Evolutionary conservation across 352 stramenopile species (phyloP), one percentile per base, ranked within the genome.

Genomic region (Globisporangium nagaii): DNA sequence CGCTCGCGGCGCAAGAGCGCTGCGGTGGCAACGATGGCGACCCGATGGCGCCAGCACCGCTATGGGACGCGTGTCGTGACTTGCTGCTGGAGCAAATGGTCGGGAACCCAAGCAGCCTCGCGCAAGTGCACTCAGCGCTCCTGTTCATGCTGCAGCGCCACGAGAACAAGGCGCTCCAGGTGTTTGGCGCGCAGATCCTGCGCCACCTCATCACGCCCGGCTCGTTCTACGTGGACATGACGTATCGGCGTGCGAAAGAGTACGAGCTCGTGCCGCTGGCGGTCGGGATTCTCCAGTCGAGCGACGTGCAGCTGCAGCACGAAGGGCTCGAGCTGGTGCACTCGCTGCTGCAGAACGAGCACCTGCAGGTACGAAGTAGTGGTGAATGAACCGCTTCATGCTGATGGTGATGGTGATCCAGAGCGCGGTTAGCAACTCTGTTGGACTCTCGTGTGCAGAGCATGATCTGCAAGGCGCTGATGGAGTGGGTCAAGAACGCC

Each of bases 171-270:
- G 46, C 36, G 19, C 55, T 90, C 10, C 65, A 68, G 9, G 48
- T 86, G 30, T 76, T 88, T 52, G 77, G 75, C 9, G 74, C 73
- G 8, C 75, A 87, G 73, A 70, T 90, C 51, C 44, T 86, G 10
- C 72, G 74, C 1, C 76, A 85, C 25, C 55, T 88, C 40, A 65
- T 86, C 37, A 74, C 65, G 9, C 58, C 66, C 1, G 66, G 31
- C n/a, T 86, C 75, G 35, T 84, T 87, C 42, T 76, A 78, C 28
- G 74, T 68, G 34, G 66, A 86, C 24, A 27, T 48, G 2, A 24
- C 54, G 9, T 87, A 84, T 53, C 59, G 65, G 28, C 28, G 34
- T 2, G 43, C 43, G 8, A 81, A 79, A 30, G 57, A 78, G 20
- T 19, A 32, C 2, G 65, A 73, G 30, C 64, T 86, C 9, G 56